Conservation (phyloP, 2,329 filamentous ascomycete genomes). For the Talaromyces atroroseus region DNA sequence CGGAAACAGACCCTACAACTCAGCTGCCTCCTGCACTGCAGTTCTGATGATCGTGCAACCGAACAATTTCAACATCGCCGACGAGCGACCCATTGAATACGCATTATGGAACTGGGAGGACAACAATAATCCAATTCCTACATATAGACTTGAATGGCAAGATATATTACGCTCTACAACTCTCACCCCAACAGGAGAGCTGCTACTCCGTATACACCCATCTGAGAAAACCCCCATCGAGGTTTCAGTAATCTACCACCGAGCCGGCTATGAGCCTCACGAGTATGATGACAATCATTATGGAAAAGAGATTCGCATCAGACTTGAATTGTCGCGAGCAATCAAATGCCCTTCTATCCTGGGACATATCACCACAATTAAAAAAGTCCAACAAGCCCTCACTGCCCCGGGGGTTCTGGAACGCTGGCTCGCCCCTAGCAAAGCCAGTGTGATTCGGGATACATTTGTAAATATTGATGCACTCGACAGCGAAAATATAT, state of each 20-base stretch:
- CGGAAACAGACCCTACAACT: constrained; percentile 15
- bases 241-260: constrained; percentile 40
- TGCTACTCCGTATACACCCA: constrained; percentile 31
- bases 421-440: constrained; percentile 26
- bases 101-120: constrained; percentile 29
- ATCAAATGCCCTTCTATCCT: constrained; percentile 44
- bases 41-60: constrained; percentile 43
- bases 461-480: constrained; percentile 37
- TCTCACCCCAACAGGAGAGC: constrained; percentile 24
- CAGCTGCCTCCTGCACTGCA: constrained; percentile 21
- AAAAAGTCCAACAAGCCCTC: constrained; percentile 41
- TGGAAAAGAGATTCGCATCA: constrained; percentile 20
- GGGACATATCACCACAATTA: constrained; percentile 39
- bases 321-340: constrained; percentile 35
- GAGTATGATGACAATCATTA: constrained; percentile 31
- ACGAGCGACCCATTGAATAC: constrained; percentile 44
- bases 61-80: constrained; percentile 41
- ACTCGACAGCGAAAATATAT: constrained; percentile 24
- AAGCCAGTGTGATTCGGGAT: constrained; percentile 22
- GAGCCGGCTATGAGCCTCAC: constrained; percentile 38
- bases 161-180: constrained; percentile 27
- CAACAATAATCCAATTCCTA: constrained; percentile 22
- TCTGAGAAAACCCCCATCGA: constrained; percentile 25
- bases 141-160: constrained; percentile 34
- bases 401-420: constrained; percentile 27